Percentiles rank a stretch among this genome's conserved stretches.
phyloP scores from a whole-genome alignment of 345 rosid genomes.

The Pugionium cornutum region DNA sequence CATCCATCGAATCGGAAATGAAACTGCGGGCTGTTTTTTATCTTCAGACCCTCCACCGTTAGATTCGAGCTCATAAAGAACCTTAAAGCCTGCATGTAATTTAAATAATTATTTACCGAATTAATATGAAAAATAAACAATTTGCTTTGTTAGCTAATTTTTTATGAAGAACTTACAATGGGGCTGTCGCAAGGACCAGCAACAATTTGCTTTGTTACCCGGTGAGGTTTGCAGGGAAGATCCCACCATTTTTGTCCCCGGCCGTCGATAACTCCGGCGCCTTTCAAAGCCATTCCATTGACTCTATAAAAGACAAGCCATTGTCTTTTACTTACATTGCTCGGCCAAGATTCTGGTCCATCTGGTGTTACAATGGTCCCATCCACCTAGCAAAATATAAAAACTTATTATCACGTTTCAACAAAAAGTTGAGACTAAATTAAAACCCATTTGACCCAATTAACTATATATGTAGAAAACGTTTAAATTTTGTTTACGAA shows the following conservation, averaged over 20 bases:
- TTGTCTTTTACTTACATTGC: constrained; percentile 68
- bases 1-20: constrained; percentile 73
- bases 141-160: background rate
- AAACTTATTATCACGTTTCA: background rate
- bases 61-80: constrained; percentile 73
- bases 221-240: constrained; percentile 99
- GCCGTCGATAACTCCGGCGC: constrained; percentile 84
- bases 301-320: constrained; percentile 93
- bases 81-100: constrained; percentile 49
- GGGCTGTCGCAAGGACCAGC: constrained; percentile 96
- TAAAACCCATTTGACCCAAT: background rate
- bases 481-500: constrained; percentile 1
- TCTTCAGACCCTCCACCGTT: constrained; percentile 60
- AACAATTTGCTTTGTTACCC: constrained; percentile 66
- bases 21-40: constrained; percentile 79
- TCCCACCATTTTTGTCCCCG: constrained; percentile 99
- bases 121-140: background rate
- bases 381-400: constrained; percentile 41
- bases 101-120: background rate
- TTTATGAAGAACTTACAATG: constrained; percentile 50
- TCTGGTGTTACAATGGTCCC: constrained; percentile 72
- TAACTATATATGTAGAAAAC: background rate
- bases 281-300: constrained; percentile 67
- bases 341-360: constrained; percentile 77
- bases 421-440: background rate